Conservation (phyloP, 768 basidiomycete genomes). For the Dentipellis sp. region DNA sequence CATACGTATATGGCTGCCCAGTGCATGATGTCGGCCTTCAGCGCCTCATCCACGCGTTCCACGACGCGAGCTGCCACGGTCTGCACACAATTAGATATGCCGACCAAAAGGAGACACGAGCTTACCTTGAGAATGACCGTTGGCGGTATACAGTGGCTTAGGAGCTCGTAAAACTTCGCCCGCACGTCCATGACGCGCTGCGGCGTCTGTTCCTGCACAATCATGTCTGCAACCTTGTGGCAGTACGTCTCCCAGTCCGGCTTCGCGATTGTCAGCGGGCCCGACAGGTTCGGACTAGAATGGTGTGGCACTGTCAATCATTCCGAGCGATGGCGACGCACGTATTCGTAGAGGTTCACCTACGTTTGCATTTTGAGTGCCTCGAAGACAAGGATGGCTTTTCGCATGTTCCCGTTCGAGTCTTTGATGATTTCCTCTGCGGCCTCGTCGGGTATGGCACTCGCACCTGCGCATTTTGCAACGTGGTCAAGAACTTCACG, state of each 20-base stretch:
- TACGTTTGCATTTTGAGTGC: slow-evolving; percentile 96
- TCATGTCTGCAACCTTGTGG: slow-evolving; percentile 82
- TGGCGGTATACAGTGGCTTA: slow-evolving; percentile 96
- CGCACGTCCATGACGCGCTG: slow-evolving; percentile 87
- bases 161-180: slow-evolving; percentile 86
- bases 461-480: slow-evolving; percentile 57
- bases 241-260: slow-evolving; percentile 99
- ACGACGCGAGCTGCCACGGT: slow-evolving; percentile 86
- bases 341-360: slow-evolving; percentile 17
- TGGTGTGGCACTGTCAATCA: background rate
- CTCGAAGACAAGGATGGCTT: slow-evolving; percentile 90
- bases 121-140: slow-evolving; percentile 83
- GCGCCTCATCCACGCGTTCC: slow-evolving; percentile 77
- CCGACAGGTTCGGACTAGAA: slow-evolving; percentile 70
- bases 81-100: slow-evolving; percentile 29
- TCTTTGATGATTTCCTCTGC: slow-evolving; percentile 70
- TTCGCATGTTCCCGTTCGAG: slow-evolving; percentile 84
- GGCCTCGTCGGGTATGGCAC: slow-evolving; percentile 64
- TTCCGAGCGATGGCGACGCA: background rate
- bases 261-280: slow-evolving; percentile 77
- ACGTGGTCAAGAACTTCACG: slow-evolving; percentile 63
- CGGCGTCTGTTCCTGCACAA: slow-evolving; percentile 84
- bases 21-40: slow-evolving; percentile 93
- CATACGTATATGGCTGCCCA: slow-evolving; percentile 96
- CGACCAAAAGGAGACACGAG: background rate